Evolutionary conservation across 2,329 filamentous ascomycete genomes (phyloP).

Genomic region (Herpotrichia juniperi): DNA sequence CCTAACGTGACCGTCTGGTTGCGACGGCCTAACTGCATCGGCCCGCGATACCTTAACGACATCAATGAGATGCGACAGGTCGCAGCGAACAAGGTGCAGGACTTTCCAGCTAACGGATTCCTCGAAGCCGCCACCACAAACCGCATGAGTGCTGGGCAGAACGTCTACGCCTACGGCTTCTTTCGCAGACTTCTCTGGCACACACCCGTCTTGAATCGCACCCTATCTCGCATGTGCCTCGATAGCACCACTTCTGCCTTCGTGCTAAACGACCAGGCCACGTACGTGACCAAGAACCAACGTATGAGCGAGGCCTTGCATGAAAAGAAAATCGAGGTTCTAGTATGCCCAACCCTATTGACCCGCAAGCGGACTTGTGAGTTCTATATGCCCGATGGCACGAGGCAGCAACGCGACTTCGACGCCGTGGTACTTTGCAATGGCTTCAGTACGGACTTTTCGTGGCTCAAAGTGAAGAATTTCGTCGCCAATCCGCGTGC

Average conservation of each 20-base stretch:
- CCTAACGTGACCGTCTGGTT: constrained; percentile 8
- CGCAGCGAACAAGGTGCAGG: not conserved
- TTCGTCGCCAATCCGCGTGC: constrained; percentile 8
- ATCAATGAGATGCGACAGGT: constrained; percentile 7
- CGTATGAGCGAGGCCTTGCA: constrained; percentile 12
- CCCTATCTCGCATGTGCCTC: constrained; percentile 1
- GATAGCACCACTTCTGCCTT: constrained; percentile 4
- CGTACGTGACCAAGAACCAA: constrained; percentile 12
- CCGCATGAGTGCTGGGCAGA: constrained; percentile 11
- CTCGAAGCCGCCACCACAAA: constrained; percentile 10
- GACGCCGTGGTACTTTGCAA: constrained; percentile 9
- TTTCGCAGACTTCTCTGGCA: constrained; percentile 7
- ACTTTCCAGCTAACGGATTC: constrained; percentile 4
- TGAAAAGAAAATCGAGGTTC: constrained; percentile 4
- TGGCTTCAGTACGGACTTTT: constrained; percentile 2
- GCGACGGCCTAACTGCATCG: constrained; percentile 8
- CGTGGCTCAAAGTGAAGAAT: constrained; percentile 6
- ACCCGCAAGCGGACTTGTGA: not conserved
- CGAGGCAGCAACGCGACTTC: constrained; percentile 4
- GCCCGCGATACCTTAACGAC: constrained; percentile 1
- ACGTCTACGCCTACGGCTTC: constrained; percentile 10
- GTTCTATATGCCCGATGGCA: constrained; percentile 2
- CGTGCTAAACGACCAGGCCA: constrained; percentile 10
- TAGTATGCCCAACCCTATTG: not conserved
- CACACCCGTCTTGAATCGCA: constrained; percentile 2